Conservation (phyloP, 371 early-diverging fungal genomes). For the Syncephalastrum contaminatum region DNA sequence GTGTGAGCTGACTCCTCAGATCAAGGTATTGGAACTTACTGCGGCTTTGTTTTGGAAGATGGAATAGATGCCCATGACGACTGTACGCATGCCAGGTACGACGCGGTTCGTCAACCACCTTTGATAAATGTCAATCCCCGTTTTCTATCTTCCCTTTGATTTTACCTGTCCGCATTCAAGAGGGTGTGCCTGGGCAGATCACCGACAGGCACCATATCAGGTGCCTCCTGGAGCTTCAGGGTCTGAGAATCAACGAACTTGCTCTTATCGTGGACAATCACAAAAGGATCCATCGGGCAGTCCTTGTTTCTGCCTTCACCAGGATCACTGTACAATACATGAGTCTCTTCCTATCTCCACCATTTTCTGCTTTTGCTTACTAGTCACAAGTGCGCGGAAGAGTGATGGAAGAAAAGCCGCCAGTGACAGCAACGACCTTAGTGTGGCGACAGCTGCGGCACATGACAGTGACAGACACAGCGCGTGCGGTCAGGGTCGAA, state of each 20-base stretch:
- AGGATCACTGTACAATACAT: conserved; percentile 13
- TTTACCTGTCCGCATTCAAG: conserved; percentile 83
- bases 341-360: background rate
- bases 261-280: conserved; percentile 95
- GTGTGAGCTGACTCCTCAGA: background rate
- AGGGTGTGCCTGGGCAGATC: conserved; percentile 98
- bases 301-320: conserved; percentile 15
- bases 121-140: background rate
- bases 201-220: conserved; percentile 98
- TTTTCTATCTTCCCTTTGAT: background rate
- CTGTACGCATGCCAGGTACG: conserved; percentile 94
- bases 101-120: conserved; percentile 86
- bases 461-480: conserved; percentile 83
- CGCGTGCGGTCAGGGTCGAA: conserved; percentile 86
- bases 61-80: conserved; percentile 96
- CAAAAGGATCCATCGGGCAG: conserved; percentile 96
- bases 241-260: conserved; percentile 97
- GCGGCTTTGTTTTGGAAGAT: conserved; percentile 74
- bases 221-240: conserved; percentile 98
- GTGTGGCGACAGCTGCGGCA: conserved; percentile 86
- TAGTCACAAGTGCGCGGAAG: conserved; percentile 88
- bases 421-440: conserved; percentile 75
- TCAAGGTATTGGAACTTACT: conserved; percentile 21
- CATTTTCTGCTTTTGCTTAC: conserved; percentile 29
- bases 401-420: conserved; percentile 83